phyloP scores from a whole-genome alignment of 495 filamentous ascomycete species.

The Penicillium soppii region DNA sequence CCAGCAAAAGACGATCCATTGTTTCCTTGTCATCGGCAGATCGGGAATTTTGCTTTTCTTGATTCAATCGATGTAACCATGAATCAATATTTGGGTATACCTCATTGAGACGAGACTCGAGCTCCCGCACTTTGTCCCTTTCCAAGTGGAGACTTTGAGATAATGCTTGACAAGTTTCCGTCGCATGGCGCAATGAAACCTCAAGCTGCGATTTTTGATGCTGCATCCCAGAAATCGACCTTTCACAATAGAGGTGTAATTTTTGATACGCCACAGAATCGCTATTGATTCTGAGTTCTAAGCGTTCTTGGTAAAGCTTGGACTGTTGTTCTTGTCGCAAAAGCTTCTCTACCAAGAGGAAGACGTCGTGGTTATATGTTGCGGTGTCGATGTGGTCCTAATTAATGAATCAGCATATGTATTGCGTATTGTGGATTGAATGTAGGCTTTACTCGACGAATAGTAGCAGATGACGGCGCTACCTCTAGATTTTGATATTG shows the following conservation, averaged over 20 bases:
- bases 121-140: conserved; percentile 3
- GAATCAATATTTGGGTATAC: background rate
- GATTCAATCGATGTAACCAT: background rate
- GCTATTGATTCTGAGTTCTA: conserved; percentile 1
- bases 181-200: background rate
- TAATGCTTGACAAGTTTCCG: conserved; percentile 1
- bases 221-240: background rate
- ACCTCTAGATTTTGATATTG: background rate
- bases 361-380: background rate
- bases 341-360: conserved; percentile 1
- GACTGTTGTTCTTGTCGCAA: conserved; percentile 4
- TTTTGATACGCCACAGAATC: conserved; percentile 3
- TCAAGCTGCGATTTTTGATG: conserved; percentile 4
- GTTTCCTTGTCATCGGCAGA: background rate
- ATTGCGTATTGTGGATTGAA: background rate
- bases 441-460: background rate
- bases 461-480: background rate
- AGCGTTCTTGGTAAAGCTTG: background rate
- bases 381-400: background rate
- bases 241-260: background rate
- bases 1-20: background rate
- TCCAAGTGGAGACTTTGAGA: conserved; percentile 1
- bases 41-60: background rate
- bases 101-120: conserved; percentile 4
- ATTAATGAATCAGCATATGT: background rate